A percentile compares a stretch with the other conserved stretches of the same genome.
phyloP scores from a whole-genome alignment of 164 flowering plant species.

The Magnolia kwangsiensis region DNA sequence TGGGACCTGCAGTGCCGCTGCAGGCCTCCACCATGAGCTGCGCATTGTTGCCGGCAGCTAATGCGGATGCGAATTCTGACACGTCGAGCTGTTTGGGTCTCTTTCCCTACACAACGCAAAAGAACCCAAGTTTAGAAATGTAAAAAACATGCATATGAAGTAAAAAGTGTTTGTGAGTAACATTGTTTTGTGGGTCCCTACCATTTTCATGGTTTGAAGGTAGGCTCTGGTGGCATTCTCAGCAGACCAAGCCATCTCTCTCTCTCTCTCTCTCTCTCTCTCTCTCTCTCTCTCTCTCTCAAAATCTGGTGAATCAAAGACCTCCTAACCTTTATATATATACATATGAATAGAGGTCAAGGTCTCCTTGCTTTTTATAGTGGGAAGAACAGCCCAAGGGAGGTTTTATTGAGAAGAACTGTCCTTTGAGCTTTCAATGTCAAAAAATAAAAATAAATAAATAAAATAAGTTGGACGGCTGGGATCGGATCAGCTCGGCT shows the following conservation, averaged over 20 bases:
- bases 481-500: too few relatives aligned
- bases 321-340: not conserved
- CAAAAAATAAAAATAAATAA: not conserved
- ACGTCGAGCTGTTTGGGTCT: slow-evolving; percentile 58
- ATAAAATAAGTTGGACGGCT: not conserved
- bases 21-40: slow-evolving; percentile 63
- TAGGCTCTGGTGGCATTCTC: slow-evolving; percentile 91
- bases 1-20: slow-evolving; percentile 35
- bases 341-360: not conserved
- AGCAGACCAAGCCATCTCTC: slow-evolving; percentile 76
- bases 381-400: not conserved
- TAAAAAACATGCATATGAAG: not conserved
- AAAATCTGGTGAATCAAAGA: slow-evolving; percentile 7
- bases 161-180: too few relatives aligned
- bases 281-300: slow-evolving; percentile 21
- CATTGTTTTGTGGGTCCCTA: slow-evolving; percentile 24
- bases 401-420: too few relatives aligned
- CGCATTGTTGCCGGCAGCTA: slow-evolving; percentile 78
- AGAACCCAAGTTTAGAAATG: not conserved
- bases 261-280: slow-evolving; percentile 16
- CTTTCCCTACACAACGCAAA: slow-evolving; percentile 43
- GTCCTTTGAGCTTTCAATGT: not conserved
- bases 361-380: not conserved
- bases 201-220: slow-evolving; percentile 76
- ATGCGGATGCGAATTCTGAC: slow-evolving; percentile 72